Evolutionary conservation across 257 asterid species (phyloP), one percentile per base, ranked within the genome.

Genomic region (Fraxinus americana): DNA sequence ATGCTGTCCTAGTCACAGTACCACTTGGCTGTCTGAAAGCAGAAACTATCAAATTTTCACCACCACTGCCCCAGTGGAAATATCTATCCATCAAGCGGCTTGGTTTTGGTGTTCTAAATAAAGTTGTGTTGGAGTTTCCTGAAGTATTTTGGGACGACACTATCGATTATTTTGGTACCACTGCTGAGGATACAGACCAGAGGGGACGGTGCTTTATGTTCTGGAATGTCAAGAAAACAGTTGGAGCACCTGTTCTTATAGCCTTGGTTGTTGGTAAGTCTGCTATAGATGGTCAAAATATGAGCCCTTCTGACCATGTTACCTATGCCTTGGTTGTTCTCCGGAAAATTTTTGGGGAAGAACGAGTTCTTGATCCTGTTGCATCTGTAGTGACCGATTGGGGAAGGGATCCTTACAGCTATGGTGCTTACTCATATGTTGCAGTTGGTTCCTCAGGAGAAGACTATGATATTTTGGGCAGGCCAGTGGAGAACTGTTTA

Each of bases 381-480:
- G 97, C 96, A 48, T 88, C 96, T 79, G 97, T 92, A 69, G 98
- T 93, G 81, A 96, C 99, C 76, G 92, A 96, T 87, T 96, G 99
- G 99, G 99, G 99, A 71, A 90, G 84, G 79, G 99, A 96, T 80
- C 98, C 99, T 36, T 92, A 88, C 83, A 89, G 98, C 84, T 91
- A 89, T 36, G 99, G 99, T 77, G 99, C 99, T 82, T 96, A 96
- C 85, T 96, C 99, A 71, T 96, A 93, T 79, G 99, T 96, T 75
- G 98, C 99, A 63, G 98, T 96, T 59, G 99, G 99, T 54, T 91
- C 99, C 74, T 92, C 98, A 59, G 99, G 99, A 79, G 99, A 93
- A 87, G 99, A 96, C 84, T 93, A 96, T 79, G 99, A 96, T 85
- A 85, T 90, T 77, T 81, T 96, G 82, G 98, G 98, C 63, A 88